Base-by-base conservation (phyloP, 2,329 filamentous ascomycete species). In the Aspergillus floridensis region DNA sequence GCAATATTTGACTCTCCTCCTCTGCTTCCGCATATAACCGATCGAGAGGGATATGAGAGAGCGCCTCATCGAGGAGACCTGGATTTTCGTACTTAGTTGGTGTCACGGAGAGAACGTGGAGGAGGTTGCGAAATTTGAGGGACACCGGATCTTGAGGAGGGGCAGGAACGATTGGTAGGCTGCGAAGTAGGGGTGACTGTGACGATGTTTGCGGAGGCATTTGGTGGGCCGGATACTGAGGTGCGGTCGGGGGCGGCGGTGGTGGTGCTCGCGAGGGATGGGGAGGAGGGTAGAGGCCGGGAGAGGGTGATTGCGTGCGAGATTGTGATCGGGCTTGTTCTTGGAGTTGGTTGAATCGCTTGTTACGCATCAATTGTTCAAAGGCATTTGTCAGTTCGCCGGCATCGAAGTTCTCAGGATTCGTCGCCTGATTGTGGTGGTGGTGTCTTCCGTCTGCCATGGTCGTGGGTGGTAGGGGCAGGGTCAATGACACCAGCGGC, bases 21-120 rank as follows among this genome's bases (percentile, higher is more conserved):
- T 98, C 92, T 55, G 95, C 95, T 73, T 97, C 92, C 65, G 88
- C 85, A 76, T 98, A 98, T 68, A 99, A 91, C 66, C 91, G 86
- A 72, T 97, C 92, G 31, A 98, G 80, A 0, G 93, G 93, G 52
- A 99, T 91, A 41, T 87, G 86, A 62, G 90, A 86, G 19, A 99
- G 80, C 4, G 93, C 95, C 75, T 98, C 93, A 73, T 99, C 95
- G 55, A 99, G 81, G 11, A 98, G 80, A 38, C 95, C 95, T 0
- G 95, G 93, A 75, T 99, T 98, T 77, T 99, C 95, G 79, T 96
- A 99, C 74, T 93, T 95, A 21, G 88, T 90, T 19, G 95, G 95
- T 49, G 92, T 96, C 60, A 90, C 84, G 16, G 93, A 96, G 21
- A 98, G 79, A 21, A 91, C 92, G 65, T 96, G 85, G 49, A 98